A percentile compares a stretch with the other conserved stretches of the same genome.
Conservation (phyloP, 345 rosid species). For the Lumnitzera littorea region DNA sequence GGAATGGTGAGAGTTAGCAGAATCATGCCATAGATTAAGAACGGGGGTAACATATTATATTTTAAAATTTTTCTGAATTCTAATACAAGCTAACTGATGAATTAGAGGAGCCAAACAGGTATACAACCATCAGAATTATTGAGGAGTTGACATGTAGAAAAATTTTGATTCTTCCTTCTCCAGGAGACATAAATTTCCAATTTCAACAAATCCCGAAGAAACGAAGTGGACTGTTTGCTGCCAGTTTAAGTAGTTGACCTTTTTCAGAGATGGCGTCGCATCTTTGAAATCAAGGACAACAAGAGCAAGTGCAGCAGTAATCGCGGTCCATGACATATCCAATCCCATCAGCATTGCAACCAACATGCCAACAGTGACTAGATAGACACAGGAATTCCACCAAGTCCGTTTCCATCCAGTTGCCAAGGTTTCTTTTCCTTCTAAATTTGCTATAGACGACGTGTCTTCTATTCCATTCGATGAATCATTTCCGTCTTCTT, state of each 20-base stretch:
- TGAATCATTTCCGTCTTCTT: conserved; percentile 17
- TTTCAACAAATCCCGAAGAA: background rate
- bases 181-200: background rate
- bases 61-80: too few species aligned
- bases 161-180: conserved; percentile 22
- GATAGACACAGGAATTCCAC: conserved; percentile 64
- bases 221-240: background rate
- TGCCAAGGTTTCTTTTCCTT: conserved; percentile 12
- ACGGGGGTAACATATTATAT: too few species aligned
- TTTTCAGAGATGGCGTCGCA: conserved; percentile 66
- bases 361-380: conserved; percentile 66
- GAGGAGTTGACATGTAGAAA: conserved; percentile 10
- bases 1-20: conserved; percentile 23
- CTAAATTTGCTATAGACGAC: conserved; percentile 3
- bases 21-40: conserved; percentile 20
- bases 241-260: conserved; percentile 31
- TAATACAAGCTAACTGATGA: too few species aligned
- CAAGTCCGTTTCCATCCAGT: conserved; percentile 40
- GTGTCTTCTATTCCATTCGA: conserved; percentile 11
- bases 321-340: conserved; percentile 86
- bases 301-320: conserved; percentile 76
- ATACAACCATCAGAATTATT: conserved; percentile 3
- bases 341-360: conserved; percentile 61
- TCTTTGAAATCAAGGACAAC: conserved; percentile 80
- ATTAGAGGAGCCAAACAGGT: too few species aligned